Conservation (phyloP, 441 rosid genomes). For the Macaranga tanarius region DNA sequence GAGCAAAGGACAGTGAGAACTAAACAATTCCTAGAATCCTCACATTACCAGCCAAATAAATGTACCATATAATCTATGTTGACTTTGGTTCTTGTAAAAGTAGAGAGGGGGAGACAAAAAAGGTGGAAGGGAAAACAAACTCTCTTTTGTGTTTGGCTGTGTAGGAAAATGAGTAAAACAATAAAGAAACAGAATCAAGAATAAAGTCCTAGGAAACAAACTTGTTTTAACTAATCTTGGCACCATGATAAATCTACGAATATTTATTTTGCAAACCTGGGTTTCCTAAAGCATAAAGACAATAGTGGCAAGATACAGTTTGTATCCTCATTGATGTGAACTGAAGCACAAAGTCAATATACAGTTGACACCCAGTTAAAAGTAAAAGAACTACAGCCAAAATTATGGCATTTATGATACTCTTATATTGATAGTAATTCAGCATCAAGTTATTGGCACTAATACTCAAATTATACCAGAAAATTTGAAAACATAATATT, state of each 20-base stretch:
- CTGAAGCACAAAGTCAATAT: neutral
- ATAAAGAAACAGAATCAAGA: too few species aligned
- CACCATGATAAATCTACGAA: neutral
- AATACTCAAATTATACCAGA: neutral
- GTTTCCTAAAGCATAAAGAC: neutral
- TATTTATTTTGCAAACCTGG: neutral
- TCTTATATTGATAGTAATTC: conserved; percentile 3
- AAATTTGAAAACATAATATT: conserved; percentile 1
- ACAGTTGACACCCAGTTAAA: conserved; percentile 1
- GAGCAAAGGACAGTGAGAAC: neutral
- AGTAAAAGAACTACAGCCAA: neutral
- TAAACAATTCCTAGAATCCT: neutral
- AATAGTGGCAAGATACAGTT: neutral
- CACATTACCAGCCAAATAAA: too few species aligned
- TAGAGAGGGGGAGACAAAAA: too few species aligned
- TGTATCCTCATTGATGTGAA: neutral
- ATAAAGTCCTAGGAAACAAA: too few species aligned
- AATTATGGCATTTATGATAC: neutral
- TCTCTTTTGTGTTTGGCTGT: too few species aligned
- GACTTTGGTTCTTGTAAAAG: too few species aligned
- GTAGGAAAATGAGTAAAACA: too few species aligned
- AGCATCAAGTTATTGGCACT: neutral
- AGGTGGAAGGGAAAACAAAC: too few species aligned
- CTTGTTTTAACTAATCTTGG: too few species aligned
- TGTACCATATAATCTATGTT: too few species aligned